Base-by-base conservation (phyloP, 1,139 yeast genomes). In the Citeromyces hawaiiensis region DNA sequence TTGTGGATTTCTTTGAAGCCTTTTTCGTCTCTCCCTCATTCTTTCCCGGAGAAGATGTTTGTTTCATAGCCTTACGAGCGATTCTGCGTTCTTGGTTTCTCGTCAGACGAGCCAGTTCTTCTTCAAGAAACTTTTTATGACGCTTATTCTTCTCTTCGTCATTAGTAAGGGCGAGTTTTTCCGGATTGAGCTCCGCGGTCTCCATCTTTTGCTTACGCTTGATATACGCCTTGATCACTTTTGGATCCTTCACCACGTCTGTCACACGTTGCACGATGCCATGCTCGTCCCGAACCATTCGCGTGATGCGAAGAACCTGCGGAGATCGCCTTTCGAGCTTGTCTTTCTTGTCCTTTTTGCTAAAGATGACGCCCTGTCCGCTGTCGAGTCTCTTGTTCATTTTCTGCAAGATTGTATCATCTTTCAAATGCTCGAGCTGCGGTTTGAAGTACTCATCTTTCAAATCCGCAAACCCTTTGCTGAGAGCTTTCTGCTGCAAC, bases 101-200 rank as follows among this genome's bases (percentile, higher is more conserved):
- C 55, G 85, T 85, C 49, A 87, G 66, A 48, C 80, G 81, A 19
- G 94, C 96, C 52, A 88, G 68, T 53, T 83, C 87, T 50, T 82
- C 91, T 59, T 83, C 87, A 46, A 91, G 66, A 15, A 85, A 72
- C 59, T 81, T 83, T 53, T 83, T 75, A 47, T 85, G 74, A 49
- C 86, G 75, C 57, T 73, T 72, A 57, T 88, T 88, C 49, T 79
- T 76, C 52, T 87, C 96, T 42, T 81, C 87, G 47, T 86, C 94
- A 52, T 83, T 82, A 2, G 94, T 83, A 2, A 94, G 82, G 25
- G 76, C 73, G 31, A 83, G 72, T 38, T 79, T 81, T 42, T 82
- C 91, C 1, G 57, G 57, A 39, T 55, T 60, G 25, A 52, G 55
- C 52, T 60, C 51, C 21, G 52, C 51, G 15, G 74, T 93, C 50